Evolutionary conservation across 176 grass and related monocot genomes (phyloP).

Genomic region (Alopecurus myosuroides): DNA sequence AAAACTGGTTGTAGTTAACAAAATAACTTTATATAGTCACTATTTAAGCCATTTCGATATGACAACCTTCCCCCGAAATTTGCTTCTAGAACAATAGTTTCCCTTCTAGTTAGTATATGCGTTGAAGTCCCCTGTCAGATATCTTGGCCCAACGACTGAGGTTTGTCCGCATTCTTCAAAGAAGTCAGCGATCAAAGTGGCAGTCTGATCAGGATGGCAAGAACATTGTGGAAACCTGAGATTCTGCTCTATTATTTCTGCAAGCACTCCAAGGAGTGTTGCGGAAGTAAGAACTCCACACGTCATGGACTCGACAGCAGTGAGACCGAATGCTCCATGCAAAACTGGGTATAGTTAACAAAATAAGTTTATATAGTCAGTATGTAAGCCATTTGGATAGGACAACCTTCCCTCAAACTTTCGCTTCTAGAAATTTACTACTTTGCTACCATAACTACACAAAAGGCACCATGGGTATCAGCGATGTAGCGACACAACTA

Average conservation of each 20-base stretch:
- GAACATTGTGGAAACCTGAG: no score
- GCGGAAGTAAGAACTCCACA: constrained; percentile 89
- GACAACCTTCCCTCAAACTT: not conserved
- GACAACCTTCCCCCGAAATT: no score
- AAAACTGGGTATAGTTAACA: constrained; percentile 63
- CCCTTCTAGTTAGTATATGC: no score
- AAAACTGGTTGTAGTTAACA: no score
- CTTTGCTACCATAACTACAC: constrained; percentile 55
- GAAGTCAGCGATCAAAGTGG: no score
- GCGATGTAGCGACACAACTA: constrained; percentile 93
- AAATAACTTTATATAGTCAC: no score
- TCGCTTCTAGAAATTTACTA: not conserved
- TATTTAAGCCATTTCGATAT: no score
- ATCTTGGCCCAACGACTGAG: no score
- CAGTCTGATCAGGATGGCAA: no score
- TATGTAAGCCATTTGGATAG: not conserved
- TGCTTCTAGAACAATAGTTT: no score
- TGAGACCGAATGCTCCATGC: constrained; percentile 92
- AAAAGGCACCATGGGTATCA: constrained; percentile 79
- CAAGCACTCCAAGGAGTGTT: constrained; percentile 80
- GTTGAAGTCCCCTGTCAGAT: no score
- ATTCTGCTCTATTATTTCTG: constrained; percentile 95
- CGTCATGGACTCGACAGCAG: constrained; percentile 86
- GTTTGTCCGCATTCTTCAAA: no score
- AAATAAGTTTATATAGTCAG: not conserved